These are phyloP conservation scores for Taphrina confusa DNA, from an alignment of 1,139 yeast species.

Conservation along the genomic window DNA sequence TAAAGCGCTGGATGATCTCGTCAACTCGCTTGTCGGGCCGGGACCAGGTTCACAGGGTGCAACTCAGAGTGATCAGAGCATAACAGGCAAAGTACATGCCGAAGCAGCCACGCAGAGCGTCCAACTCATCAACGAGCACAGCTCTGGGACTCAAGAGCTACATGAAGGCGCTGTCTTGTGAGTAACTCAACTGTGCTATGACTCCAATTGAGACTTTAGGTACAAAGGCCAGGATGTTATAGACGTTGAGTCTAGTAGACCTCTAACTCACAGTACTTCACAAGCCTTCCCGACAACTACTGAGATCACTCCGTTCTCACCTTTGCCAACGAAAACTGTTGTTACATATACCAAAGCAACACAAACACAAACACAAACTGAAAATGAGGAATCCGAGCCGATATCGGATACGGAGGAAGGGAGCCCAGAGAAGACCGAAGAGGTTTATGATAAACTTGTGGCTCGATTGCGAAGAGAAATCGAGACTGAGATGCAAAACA, in stretches of 20 bases:
- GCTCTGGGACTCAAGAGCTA: too few relatives aligned
- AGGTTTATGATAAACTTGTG: constrained; percentile 20
- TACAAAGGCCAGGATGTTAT: too few relatives aligned
- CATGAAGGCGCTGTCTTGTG: too few relatives aligned
- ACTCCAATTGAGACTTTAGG: too few relatives aligned
- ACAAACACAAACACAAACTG: constrained; percentile 40
- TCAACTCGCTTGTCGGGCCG: constrained; percentile 40
- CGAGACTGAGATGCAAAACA: constrained; percentile 39
- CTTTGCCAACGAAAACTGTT: constrained; percentile 19
- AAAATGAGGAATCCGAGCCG: constrained; percentile 8
- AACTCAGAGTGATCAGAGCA: too few relatives aligned
- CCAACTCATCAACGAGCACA: too few relatives aligned
- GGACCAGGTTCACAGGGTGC: too few relatives aligned
- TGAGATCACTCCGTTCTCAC: not conserved
- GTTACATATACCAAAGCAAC: constrained; percentile 43
- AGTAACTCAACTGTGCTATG: too few relatives aligned
- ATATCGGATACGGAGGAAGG: not conserved
- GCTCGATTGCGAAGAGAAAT: constrained; percentile 39
- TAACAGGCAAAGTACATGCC: too few relatives aligned
- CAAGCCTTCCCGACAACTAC: not conserved
- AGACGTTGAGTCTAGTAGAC: too few relatives aligned
- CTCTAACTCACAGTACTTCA: too few relatives aligned
- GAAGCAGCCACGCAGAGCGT: too few relatives aligned
- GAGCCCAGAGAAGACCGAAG: not conserved
- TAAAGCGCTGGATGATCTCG: constrained; percentile 31